Base-by-base conservation (phyloP, 106 monocot species). In the Acorus calamus region DNA sequence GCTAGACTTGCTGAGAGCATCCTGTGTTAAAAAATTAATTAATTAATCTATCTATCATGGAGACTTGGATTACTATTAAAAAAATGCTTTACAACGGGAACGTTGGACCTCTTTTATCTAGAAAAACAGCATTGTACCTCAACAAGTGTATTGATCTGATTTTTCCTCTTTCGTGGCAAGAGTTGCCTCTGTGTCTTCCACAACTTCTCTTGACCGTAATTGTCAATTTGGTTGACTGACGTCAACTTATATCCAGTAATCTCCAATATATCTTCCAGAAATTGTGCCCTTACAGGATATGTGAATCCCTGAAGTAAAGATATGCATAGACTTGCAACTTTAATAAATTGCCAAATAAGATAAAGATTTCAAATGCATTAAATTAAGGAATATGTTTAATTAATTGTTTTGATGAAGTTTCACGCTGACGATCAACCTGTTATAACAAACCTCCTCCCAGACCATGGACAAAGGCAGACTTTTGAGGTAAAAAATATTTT, bases 131-230 rank as follows among this genome's bases (percentile, higher is more conserved):
- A 57, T 41, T 47, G 14, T 83, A 98, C 98, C 98, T 98, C 98
- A 50, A 98, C 98, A 57, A 98, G 85, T 49, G 85, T 14, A 57
- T 80, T 83, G 43, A 98, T 88, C 55, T 98, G 87, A 71, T 83
- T 98, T 70, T 98, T 98, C 47, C 98, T 80, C 68, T 98, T 98
- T 47, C 98, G 73, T 57, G 91, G 88, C 43, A 79, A 42, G 52
- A 98, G 71, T 64, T 98, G 98, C 67, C 81, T 80, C 71, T 92
- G 98, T 61, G 98, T 98, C 75, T 98, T 98, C 98, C 98, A 98
- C 65, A 98, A 44, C 77, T 98, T 98, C 44, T 98, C 98, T 83
- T 98, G 91, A 47, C 98, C 98, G 73, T 91, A 98, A 79, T 98
- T 92, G 79, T 98, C 98, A 50, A 92, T 60, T 88, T 98, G 98